Conservation (phyloP, 352 stramenopile species). For the Globisporangium iwayamae region DNA sequence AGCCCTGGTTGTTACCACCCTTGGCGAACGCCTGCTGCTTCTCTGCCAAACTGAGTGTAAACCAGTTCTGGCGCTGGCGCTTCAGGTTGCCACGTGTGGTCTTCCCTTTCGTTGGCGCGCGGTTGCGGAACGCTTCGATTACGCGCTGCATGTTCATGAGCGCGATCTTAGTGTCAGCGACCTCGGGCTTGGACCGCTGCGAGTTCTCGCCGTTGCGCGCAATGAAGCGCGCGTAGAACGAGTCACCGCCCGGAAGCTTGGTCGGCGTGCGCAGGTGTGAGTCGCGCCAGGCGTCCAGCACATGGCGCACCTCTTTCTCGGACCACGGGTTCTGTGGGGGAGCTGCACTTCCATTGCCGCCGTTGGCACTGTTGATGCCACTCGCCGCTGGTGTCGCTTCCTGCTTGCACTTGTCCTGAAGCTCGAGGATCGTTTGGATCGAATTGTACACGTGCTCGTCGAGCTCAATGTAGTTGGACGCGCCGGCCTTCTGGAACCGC, state of each 20-base stretch:
- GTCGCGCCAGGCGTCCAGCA: conserved; percentile 14
- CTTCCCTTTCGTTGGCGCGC: conserved; percentile 3
- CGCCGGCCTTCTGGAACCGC: conserved; percentile 13
- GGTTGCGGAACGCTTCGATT: conserved; percentile 6
- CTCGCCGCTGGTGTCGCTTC: background rate
- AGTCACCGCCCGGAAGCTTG: conserved; percentile 5
- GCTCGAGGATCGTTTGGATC: conserved; percentile 14
- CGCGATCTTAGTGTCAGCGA: conserved; percentile 14
- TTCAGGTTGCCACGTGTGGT: conserved; percentile 10
- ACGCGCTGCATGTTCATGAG: conserved; percentile 15
- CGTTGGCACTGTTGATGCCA: background rate
- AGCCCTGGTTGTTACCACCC: background rate
- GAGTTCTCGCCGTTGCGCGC: conserved; percentile 14
- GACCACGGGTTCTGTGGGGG: background rate
- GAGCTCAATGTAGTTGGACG: conserved; percentile 15
- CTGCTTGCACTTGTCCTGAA: conserved; percentile 15
- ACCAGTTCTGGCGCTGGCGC: conserved; percentile 17
- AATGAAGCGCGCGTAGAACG: conserved; percentile 17
- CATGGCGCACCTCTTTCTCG: conserved; percentile 3
- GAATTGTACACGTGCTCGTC: conserved; percentile 16
- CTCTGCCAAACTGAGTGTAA: conserved; percentile 1
- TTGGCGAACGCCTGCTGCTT: background rate
- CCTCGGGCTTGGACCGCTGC: conserved; percentile 14
- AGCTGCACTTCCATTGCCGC: background rate
- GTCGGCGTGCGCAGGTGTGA: conserved; percentile 7